Evolutionary conservation across 1,284 basidiomycete species (phyloP), one percentile per base, ranked within the genome.

Genomic region (Rhizoctonia solani): DNA sequence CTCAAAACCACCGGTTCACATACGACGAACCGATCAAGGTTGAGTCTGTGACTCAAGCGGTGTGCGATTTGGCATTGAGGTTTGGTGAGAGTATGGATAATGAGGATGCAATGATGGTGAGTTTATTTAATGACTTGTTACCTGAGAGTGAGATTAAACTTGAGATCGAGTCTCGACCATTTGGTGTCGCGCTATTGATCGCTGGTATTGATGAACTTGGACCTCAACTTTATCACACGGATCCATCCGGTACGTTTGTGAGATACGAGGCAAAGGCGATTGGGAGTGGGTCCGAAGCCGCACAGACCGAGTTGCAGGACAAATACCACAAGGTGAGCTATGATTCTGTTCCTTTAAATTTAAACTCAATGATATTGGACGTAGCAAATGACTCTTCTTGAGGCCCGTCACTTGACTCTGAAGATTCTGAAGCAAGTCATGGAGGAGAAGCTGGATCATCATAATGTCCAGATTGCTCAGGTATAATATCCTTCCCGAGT

Each of bases 21-120:
- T 99, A 97, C 77, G 93, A 99, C 81, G 97, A 99, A 80, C 83
- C 79, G 73, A 99, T 99, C 80, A 94, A 93, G 76, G 94, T 99
- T 67, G 95, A 98, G 82, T 95, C 92, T 75, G 93, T 88, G 67
- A 98, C 97, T 1, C 97, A 99, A 81, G 94, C 96, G 0, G 95
- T 99, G 44, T 98, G 95, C 78, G 97, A 99, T 83, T 82, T 99
- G 66, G 97, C 97, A 9, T 81, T 99, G 76, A 83, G 97, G 72
- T 99, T 99, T 74, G 97, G 97, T 72, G 97, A 99, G 85, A 96
- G 94, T 79, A 95, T 98, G 69, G 93, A 98, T 75, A 95, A 97
- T 77, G 95, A 97, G 78, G 96, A 98, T 76, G 96, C 96, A 4
- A 90, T 98, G 87, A 99, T 99, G 86, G 85, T 84, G 72, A 75